These are phyloP conservation scores for Pythium rishiriense DNA, from an alignment of 352 stramenopile genomes.

Conservation along the genomic window DNA sequence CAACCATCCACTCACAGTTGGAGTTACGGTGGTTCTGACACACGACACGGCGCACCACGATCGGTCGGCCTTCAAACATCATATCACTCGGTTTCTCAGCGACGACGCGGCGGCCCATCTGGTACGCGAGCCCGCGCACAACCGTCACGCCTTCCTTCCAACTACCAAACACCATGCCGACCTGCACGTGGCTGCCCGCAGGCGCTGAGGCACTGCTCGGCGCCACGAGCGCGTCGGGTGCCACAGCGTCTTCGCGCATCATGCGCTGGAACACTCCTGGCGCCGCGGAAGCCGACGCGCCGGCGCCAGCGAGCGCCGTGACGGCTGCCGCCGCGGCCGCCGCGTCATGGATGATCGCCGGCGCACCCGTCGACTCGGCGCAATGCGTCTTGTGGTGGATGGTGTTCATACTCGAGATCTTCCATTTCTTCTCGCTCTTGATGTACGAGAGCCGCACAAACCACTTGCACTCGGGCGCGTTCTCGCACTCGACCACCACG, in stretches of 20 bases:
- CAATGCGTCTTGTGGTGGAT: slow-evolving; percentile 68
- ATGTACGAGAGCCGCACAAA: slow-evolving; percentile 65
- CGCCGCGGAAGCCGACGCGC: background rate
- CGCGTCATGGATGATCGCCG: slow-evolving; percentile 7
- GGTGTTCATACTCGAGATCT: slow-evolving; percentile 72
- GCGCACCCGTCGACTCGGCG: slow-evolving; percentile 17
- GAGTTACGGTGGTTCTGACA: slow-evolving; percentile 80
- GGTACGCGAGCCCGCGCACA: slow-evolving; percentile 49
- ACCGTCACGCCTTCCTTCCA: slow-evolving; percentile 66
- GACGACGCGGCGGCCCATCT: slow-evolving; percentile 58
- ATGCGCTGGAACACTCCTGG: slow-evolving; percentile 33
- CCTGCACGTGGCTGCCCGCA: slow-evolving; percentile 38
- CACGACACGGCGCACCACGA: slow-evolving; percentile 52
- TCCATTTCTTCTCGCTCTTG: slow-evolving; percentile 71
- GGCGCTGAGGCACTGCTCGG: background rate
- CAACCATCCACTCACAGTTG: slow-evolving; percentile 64
- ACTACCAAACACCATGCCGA: slow-evolving; percentile 44
- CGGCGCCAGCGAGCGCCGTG: background rate
- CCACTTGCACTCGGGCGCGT: slow-evolving; percentile 71
- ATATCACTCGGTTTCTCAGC: slow-evolving; percentile 52
- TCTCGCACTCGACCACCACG: slow-evolving; percentile 63
- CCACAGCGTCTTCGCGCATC: slow-evolving; percentile 24
- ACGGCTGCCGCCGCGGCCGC: slow-evolving; percentile 9
- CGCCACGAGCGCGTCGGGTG: background rate
- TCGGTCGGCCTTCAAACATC: slow-evolving; percentile 40